Conservation (phyloP, 371 early-diverging fungal species). For the Smittium mucronatum region DNA sequence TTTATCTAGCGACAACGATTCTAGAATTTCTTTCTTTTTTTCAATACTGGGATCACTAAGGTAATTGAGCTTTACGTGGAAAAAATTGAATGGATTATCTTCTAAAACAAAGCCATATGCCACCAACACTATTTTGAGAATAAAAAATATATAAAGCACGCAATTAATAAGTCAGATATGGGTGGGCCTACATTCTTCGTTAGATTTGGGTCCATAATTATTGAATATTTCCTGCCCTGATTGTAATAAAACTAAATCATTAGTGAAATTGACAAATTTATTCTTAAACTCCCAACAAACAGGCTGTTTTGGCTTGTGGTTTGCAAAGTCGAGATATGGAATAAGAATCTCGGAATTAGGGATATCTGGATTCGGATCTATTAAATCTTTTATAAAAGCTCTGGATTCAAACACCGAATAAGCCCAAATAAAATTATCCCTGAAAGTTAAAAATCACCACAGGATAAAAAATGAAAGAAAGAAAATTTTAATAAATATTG, state of each 20-base stretch:
- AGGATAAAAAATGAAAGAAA: not conserved
- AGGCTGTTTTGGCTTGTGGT: not conserved
- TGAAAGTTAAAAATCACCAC: too few relatives aligned
- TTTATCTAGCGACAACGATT: not conserved
- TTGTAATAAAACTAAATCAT: not conserved
- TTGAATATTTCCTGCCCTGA: not conserved
- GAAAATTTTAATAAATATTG: too few relatives aligned
- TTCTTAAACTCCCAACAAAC: not conserved
- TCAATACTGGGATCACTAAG: not conserved
- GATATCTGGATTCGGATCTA: not conserved
- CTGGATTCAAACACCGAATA: not conserved
- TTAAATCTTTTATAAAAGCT: not conserved
- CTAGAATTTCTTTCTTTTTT: not conserved
- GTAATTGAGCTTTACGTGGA: not conserved
- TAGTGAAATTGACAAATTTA: not conserved
- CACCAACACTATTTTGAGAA: not conserved
- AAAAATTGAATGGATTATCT: not conserved
- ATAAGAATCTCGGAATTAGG: not conserved
- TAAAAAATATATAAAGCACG: too few relatives aligned
- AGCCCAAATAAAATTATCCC: not conserved
- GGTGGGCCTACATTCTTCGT: not conserved
- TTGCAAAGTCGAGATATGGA: not conserved
- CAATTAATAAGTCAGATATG: too few relatives aligned
- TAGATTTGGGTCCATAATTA: not conserved
- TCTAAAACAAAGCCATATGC: not conserved